phyloP scores from a whole-genome alignment of 2,329 filamentous ascomycete species.

The Neopestalotiopsis sp. region DNA sequence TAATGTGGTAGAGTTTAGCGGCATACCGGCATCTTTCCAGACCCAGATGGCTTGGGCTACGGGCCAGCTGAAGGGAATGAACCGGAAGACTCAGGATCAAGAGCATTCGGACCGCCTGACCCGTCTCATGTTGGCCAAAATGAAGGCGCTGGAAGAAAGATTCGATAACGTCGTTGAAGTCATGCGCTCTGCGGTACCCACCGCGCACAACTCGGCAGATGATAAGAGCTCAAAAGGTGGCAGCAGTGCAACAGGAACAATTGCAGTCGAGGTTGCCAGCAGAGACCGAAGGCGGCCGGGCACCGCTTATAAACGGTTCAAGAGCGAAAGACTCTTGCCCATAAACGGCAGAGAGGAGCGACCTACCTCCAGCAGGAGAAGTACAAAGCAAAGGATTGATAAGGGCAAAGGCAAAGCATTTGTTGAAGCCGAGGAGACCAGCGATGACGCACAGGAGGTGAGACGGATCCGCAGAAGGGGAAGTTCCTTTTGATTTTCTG shows the following conservation, averaged over 20 bases:
- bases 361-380: not conserved
- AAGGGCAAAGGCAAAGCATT: conserved; percentile 58
- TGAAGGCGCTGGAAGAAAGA: conserved; percentile 92
- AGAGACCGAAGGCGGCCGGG: conserved; percentile 11
- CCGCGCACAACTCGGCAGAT: conserved; percentile 57
- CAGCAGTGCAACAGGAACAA: not conserved
- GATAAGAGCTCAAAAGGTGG: conserved; percentile 39
- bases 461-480: conserved; percentile 39
- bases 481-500: conserved; percentile 46
- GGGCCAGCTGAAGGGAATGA: conserved; percentile 59
- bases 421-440: conserved; percentile 42
- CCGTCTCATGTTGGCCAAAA: conserved; percentile 82
- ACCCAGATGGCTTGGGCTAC: conserved; percentile 80
- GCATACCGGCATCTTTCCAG: conserved; percentile 76
- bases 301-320: not conserved
- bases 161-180: conserved; percentile 87
- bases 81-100: conserved; percentile 37
- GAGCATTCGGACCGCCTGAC: conserved; percentile 72
- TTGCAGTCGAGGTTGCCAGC: conserved; percentile 6
- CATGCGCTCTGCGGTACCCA: conserved; percentile 63
- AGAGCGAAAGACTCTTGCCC: not conserved
- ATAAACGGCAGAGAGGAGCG: conserved; percentile 8
- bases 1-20: conserved; percentile 62
- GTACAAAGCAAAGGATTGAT: conserved; percentile 37
- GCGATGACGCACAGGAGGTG: conserved; percentile 35